Conservation (phyloP, 345 rosid genomes). For the Camelina laxa region DNA sequence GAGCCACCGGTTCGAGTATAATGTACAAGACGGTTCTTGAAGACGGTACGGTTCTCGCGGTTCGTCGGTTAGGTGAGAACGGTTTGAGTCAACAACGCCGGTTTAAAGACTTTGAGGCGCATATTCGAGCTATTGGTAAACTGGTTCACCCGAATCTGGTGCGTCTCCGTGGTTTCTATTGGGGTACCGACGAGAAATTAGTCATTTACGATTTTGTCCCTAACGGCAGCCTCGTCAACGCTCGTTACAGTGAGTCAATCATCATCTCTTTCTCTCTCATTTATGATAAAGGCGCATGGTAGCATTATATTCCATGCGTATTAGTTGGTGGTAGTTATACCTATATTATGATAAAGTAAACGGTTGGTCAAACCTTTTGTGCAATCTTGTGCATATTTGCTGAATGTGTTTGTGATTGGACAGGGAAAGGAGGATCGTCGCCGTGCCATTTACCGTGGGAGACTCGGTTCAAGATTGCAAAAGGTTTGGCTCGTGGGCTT, state of each 20-base stretch:
- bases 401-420: conserved; percentile 1
- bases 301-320: background rate
- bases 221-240: conserved; percentile 82
- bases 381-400: conserved; percentile 19
- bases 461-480: conserved; percentile 77
- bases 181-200: conserved; percentile 81
- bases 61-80: conserved; percentile 84
- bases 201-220: conserved; percentile 81
- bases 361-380: conserved; percentile 4
- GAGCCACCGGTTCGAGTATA: conserved; percentile 91
- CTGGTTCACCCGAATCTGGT: conserved; percentile 89
- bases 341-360: conserved; percentile 46
- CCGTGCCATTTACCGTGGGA: conserved; percentile 89
- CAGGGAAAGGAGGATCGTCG: conserved; percentile 87
- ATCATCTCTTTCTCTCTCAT: background rate
- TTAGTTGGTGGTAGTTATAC: conserved; percentile 20
- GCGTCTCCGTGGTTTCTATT: conserved; percentile 83
- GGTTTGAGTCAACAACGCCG: conserved; percentile 75
- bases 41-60: conserved; percentile 79
- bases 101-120: conserved; percentile 83
- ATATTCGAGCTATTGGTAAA: conserved; percentile 78
- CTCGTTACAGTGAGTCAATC: conserved; percentile 79
- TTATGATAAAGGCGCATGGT: conserved; percentile 24
- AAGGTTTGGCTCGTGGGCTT: conserved; percentile 87
- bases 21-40: conserved; percentile 93